Conservation (phyloP, 2,329 filamentous ascomycete genomes). For the Colletotrichum destructivum region DNA sequence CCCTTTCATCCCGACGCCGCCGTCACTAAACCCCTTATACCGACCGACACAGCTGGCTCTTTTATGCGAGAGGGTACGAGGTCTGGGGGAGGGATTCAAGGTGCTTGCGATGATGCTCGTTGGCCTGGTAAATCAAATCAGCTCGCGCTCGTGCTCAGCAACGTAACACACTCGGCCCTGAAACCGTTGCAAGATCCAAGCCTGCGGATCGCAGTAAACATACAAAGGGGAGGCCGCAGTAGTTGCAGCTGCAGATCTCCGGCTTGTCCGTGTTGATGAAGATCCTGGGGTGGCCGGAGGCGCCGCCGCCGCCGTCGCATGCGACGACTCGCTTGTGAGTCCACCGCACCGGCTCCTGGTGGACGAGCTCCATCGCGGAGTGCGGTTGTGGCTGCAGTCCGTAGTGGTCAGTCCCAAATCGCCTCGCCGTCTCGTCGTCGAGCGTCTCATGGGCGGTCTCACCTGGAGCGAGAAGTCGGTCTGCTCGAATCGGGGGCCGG, state of each 20-base stretch:
- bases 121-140: slow-evolving; percentile 71
- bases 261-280: slow-evolving; percentile 99
- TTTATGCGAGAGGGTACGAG: slow-evolving; percentile 81
- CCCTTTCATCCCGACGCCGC: neutral
- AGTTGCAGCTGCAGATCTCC: slow-evolving; percentile 90
- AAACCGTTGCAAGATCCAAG: neutral
- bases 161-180: neutral
- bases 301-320: slow-evolving; percentile 94
- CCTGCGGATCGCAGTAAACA: slow-evolving; percentile 54
- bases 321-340: slow-evolving; percentile 84
- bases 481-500: slow-evolving; percentile 96
- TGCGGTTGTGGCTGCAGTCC: slow-evolving; percentile 82
- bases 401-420: slow-evolving; percentile 1
- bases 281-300: slow-evolving; percentile 90
- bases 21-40: slow-evolving; percentile 11
- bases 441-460: slow-evolving; percentile 50
- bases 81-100: slow-evolving; percentile 86
- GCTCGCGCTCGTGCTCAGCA: slow-evolving; percentile 3
- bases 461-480: slow-evolving; percentile 95
- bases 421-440: neutral
- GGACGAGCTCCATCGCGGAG: slow-evolving; percentile 95
- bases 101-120: slow-evolving; percentile 89
- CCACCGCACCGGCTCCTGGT: slow-evolving; percentile 96
- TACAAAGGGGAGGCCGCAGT: slow-evolving; percentile 95
- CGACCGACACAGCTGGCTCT: slow-evolving; percentile 9